Evolutionary conservation across 179 eudicot species (phyloP), one percentile per base, ranked within the genome.

Genomic region (Camellia oleifera): DNA sequence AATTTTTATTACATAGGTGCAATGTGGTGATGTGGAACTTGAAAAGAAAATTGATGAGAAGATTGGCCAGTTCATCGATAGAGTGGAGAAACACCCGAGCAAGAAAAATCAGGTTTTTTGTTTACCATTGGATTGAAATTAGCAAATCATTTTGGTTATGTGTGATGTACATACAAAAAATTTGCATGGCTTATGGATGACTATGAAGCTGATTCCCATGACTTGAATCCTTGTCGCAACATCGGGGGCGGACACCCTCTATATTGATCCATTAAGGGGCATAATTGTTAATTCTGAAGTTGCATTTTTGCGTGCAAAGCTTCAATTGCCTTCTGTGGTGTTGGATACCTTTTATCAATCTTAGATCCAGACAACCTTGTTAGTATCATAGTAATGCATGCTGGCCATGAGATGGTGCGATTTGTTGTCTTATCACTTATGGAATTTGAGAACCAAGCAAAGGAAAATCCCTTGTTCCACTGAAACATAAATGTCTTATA

Each of bases 21-120:
- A 95, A 82, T 95, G 98, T 84, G 99, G 97, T 70, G 98, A 92
- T 68, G 79, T 78, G 32, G 99, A 91, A 64, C 89, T 95, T 83
- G 99, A 95, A 72, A 94, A 89, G 87, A 95, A 92, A 88, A 86
- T 95, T 68, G 97, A 95, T 77, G 99, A 94, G 84, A 95, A 94
- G 90, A 92, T 95, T 83, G 93, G 91, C 46, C 99, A 92, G 80
- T 94, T 95, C 86, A 85, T 94, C 64, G 87, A 84, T 64, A 91
- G 89, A 89, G 99, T 94, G 68, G 99, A 95, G 82, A 95, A 95
- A 83, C 94, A 95, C 87, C 98, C 98, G 10, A 94, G 94, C 85
- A 95, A 94, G 92, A 95, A 95, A 86, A 94, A 91, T 83, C 99
- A 95, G 98, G 99, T 94, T 50, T 8, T 6, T 78, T 53, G 4